Base-by-base conservation (phyloP, 78 protist genomes). In the Polysphondylium violaceum region DNA sequence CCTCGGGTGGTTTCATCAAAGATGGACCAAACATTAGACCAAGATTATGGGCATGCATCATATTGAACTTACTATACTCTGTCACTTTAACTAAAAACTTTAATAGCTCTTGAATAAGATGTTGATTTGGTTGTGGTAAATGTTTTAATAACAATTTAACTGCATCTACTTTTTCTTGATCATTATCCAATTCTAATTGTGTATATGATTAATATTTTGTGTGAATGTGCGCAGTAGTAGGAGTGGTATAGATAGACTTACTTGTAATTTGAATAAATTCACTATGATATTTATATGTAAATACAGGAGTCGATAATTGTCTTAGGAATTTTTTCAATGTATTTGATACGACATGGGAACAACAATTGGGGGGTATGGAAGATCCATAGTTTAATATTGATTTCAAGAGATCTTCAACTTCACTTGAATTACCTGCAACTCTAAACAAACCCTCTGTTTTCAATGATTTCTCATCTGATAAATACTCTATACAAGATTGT, bases 11-110 rank as follows among this genome's bases (percentile, higher is more conserved):
- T 31, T 65, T 83, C 68, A 83, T 56, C 35, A 83, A 6, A 69
- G 35, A 69, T 19, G 91, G 91, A 11, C 91, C 91, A 68, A 83
- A 83, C 91, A 83, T 83, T 9, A 83, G 36, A 11, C 91, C 91
- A 3, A 83, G 36, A 35, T 83, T 83, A 23, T 83, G 73, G 3
- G 91, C 68, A 33, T 83, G 91, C 91, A 83, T 83, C 91, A 83
- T 83, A 69, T 83, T 83, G 23, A 14, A 38, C 35, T 33, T 67
- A 27, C 78, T 68, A 38, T 68, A 63, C 11, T 61, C 63, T 5
- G 79, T 69, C 3, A 83, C 91, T 16, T 58, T 60, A 16, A 69
- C 59, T 27, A 83, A 69, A 69, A 83, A 83, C 21, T 25, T 38
- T 51, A 69, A 50, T 50, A 83, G 38, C 16, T 83, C 81, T 21